Percentiles rank a stretch among this genome's conserved stretches.
Evolutionary conservation across 768 basidiomycete genomes (phyloP).

Genomic region (Agaricus sinodeliciosus): DNA sequence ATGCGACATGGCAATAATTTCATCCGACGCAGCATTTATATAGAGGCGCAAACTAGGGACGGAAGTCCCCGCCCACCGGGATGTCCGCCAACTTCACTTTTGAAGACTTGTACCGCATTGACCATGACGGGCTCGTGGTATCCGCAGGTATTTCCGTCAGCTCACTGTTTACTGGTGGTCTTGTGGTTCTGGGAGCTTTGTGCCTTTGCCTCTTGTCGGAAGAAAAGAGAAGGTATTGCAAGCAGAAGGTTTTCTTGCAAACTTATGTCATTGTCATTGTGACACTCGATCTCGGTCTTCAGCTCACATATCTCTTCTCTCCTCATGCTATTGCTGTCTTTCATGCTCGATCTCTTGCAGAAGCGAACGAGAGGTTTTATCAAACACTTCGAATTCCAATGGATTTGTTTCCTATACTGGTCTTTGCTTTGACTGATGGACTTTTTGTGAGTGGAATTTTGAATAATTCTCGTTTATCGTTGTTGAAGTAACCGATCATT

Average conservation of each 20-base stretch:
- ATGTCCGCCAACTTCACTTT: too few relatives aligned
- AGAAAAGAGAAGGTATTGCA: not conserved
- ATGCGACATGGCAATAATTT: too few relatives aligned
- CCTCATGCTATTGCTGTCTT: not conserved
- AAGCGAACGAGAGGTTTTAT: not conserved
- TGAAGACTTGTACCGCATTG: too few relatives aligned
- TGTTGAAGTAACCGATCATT: not conserved
- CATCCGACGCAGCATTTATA: too few relatives aligned
- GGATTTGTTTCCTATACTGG: not conserved
- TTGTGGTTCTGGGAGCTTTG: not conserved
- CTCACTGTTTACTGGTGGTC: not conserved
- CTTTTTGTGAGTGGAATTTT: not conserved
- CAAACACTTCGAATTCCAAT: not conserved
- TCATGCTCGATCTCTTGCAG: not conserved
- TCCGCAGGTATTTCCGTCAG: not conserved
- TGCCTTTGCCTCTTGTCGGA: not conserved
- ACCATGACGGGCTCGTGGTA: not conserved
- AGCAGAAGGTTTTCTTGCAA: not conserved
- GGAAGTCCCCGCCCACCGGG: too few relatives aligned
- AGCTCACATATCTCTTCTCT: not conserved
- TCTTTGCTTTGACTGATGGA: not conserved
- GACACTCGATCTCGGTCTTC: not conserved
- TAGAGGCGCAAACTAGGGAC: too few relatives aligned
- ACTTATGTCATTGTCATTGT: not conserved
- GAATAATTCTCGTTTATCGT: not conserved